Conservation (phyloP, 2,329 filamentous ascomycete genomes). For the Rosellinia necatrix region DNA sequence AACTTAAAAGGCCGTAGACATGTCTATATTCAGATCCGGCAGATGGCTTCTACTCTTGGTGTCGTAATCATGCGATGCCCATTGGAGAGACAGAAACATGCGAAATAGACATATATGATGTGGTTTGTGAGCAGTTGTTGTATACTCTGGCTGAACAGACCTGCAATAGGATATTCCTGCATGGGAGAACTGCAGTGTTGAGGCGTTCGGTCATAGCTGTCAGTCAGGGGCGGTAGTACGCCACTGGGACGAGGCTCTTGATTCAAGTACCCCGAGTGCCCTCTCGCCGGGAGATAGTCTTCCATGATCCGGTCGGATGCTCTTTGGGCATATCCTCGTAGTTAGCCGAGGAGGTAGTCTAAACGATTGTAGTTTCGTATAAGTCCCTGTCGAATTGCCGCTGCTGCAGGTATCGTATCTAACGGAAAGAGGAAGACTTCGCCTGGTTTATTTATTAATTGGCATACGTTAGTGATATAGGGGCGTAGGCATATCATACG, state of each 20-base stretch:
- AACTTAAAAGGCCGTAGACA: not conserved
- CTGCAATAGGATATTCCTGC: constrained; percentile 13
- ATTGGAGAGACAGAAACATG: constrained; percentile 3
- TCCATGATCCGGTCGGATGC: not conserved
- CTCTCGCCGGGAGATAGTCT: not conserved
- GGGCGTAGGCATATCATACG: not conserved
- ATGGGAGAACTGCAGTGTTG: constrained; percentile 19
- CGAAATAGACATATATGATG: constrained; percentile 3
- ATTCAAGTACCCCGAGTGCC: too few relatives aligned
- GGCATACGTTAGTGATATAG: constrained; percentile 4
- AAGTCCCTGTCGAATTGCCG: not conserved
- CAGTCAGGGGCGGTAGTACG: not conserved
- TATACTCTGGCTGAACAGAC: constrained; percentile 14
- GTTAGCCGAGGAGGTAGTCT: not conserved
- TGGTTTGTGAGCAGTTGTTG: not conserved
- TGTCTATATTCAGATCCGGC: not conserved
- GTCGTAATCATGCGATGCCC: not conserved
- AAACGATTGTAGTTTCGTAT: not conserved
- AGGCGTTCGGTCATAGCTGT: constrained; percentile 6
- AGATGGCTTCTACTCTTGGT: not conserved
- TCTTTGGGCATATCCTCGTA: not conserved
- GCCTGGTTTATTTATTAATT: not conserved
- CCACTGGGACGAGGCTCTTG: too few relatives aligned
- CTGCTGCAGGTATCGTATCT: not conserved
- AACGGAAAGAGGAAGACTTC: not conserved